Conservation (phyloP, 768 basidiomycete species). For the Collybia sordida region DNA sequence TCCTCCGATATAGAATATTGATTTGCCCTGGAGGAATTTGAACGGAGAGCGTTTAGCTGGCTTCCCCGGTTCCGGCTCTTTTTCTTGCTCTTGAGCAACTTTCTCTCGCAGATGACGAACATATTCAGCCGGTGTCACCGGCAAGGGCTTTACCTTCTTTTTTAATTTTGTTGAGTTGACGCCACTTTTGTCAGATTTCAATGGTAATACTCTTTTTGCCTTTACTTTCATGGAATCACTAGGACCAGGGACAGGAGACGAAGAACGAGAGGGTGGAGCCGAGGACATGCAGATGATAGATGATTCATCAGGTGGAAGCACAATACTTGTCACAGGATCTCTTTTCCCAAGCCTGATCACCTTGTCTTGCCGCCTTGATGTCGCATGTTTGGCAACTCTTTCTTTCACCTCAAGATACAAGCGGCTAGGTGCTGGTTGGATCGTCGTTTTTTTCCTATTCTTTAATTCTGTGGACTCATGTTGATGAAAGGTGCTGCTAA, state of each 20-base stretch:
- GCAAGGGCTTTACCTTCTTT: conserved; percentile 39
- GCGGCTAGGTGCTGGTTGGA: conserved; percentile 22
- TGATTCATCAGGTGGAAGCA: conserved; percentile 20
- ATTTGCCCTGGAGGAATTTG: conserved; percentile 49
- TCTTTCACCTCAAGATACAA: conserved; percentile 32
- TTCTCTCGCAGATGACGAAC: conserved; percentile 45
- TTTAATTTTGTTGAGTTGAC: conserved; percentile 22
- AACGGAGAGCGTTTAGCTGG: conserved; percentile 9
- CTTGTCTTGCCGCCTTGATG: conserved; percentile 27
- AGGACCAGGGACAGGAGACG: conserved; percentile 20
- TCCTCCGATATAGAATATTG: conserved; percentile 58
- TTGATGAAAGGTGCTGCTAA: conserved; percentile 13
- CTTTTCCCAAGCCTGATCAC: conserved; percentile 22
- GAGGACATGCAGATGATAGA: conserved; percentile 28
- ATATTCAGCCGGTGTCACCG: conserved; percentile 51
- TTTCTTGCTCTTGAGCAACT: conserved; percentile 13
- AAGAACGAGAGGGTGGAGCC: conserved; percentile 30
- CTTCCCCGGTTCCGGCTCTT: conserved; percentile 5
- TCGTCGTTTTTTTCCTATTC: conserved; percentile 9
- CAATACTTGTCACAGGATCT: conserved; percentile 6
- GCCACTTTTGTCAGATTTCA: conserved; percentile 19
- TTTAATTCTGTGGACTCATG: conserved; percentile 4
- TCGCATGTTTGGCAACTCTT: conserved; percentile 31
- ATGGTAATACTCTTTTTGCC: neutral
- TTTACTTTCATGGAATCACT: conserved; percentile 5